Base-by-base conservation (phyloP, 2,329 filamentous ascomycete genomes). In the Colletotrichum sp. region DNA sequence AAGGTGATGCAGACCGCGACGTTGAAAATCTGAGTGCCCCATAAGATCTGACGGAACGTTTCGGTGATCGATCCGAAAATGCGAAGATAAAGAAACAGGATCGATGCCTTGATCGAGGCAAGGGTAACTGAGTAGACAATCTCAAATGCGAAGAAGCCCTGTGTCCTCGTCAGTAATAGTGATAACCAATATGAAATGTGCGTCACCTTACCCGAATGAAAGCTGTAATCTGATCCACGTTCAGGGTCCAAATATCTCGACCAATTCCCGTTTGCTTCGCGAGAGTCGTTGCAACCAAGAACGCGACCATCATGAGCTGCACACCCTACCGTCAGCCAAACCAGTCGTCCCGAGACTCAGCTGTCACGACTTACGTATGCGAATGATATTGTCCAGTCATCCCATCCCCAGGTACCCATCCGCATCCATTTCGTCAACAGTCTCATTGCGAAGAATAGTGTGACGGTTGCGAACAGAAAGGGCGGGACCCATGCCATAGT, bases 61-160 rank as follows among this genome's bases (percentile, higher is more conserved):
- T 79, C 72, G 5, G n/a, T 69, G 64, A 15, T 77, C 69, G 13
- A 80, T 80, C 87, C 84, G 30, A 86, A 86, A 12, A 86, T 82
- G 15, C 82, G 81, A 7, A 83, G 79, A 74, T 86, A 86, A 70
- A 86, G 82, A 24, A 83, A 79, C 1, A 86, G 79, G 34, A 87
- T 80, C 6, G 84, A 81, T 6, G 84, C 76, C 67, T 86, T 85
- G 15, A 83, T 81, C 7, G 84, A 85, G 6, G 88, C 82, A 21
- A 89, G 86, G 24, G 83, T 84, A 16, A 76, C 18, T 2, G 55
- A 69, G 18, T 76, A 76, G 32, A 76, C 24, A 7, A 76, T 64
- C 24, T 76, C 74, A 3, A 76, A 76, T 1, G 74, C 74, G 18
- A 76, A 76, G 3, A 76, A 76, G 4, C 74, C 74, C 70, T 76